phyloP scores from a whole-genome alignment of 345 rosid genomes.

The Populus davidiana region DNA sequence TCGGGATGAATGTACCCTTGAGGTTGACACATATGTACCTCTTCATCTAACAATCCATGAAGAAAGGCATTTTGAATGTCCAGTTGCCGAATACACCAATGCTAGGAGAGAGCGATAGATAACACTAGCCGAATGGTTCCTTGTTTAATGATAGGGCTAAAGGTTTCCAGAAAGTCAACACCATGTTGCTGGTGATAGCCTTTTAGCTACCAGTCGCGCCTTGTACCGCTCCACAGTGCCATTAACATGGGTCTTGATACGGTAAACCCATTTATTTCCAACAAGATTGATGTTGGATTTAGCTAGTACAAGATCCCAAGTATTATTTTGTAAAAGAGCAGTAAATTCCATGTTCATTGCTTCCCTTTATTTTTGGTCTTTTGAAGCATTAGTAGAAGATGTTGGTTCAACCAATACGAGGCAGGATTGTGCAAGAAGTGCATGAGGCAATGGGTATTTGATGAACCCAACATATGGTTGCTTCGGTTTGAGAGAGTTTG shows the following conservation, averaged over 20 bases:
- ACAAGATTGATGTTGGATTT: neutral
- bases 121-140: neutral
- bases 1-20: neutral
- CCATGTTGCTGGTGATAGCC: neutral
- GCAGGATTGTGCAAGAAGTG: no score
- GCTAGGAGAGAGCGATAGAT: neutral
- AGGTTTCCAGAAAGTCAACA: neutral
- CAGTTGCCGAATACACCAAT: no score
- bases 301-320: neutral
- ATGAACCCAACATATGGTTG: no score
- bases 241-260: neutral
- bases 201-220: neutral
- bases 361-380: accelerated
- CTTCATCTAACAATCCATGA: neutral
- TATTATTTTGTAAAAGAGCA: neutral
- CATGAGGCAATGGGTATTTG: no score
- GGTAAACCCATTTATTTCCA: neutral
- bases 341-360: no score
- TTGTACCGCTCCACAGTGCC: neutral
- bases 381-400: no score
- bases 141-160: neutral
- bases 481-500: no score
- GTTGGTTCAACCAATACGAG: no score
- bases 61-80: no score
- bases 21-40: neutral